phyloP scores from a whole-genome alignment of 768 basidiomycete species.

The Leccinum pellstonianum region DNA sequence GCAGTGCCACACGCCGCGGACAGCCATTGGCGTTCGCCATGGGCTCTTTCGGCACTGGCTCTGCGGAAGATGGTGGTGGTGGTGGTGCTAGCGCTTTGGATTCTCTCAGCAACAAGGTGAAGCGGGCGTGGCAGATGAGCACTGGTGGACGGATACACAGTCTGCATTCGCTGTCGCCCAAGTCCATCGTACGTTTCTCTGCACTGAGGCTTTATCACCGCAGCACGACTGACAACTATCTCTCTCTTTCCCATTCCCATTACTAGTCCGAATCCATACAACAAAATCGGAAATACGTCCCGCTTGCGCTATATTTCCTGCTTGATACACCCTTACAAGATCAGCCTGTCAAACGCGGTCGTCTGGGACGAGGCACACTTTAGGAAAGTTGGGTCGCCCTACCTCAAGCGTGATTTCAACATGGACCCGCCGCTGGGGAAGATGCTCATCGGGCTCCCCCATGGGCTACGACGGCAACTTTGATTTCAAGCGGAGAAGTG shows the following conservation, averaged over 20 bases:
- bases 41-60: not conserved
- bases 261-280: conserved; percentile 67
- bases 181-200: conserved; percentile 50
- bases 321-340: conserved; percentile 92
- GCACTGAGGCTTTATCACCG: not conserved
- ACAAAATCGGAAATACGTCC: conserved; percentile 77
- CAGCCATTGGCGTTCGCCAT: conserved; percentile 16
- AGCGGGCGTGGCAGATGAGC: conserved; percentile 15
- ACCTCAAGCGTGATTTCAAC: conserved; percentile 98
- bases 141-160: conserved; percentile 38
- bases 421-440: conserved; percentile 98
- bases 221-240: conserved; percentile 10
- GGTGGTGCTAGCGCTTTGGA: conserved; percentile 3
- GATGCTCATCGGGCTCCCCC: conserved; percentile 97
- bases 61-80: not conserved
- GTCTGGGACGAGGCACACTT: conserved; percentile 99
- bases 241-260: not conserved
- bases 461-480: conserved; percentile 90
- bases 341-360: conserved; percentile 81
- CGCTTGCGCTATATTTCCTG: conserved; percentile 84
- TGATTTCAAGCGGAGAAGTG: conserved; percentile 84
- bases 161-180: conserved; percentile 61
- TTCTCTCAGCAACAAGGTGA: conserved; percentile 30
- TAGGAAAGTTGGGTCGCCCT: conserved; percentile 97
- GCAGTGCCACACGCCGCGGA: conserved; percentile 17